Conservation (phyloP, 495 filamentous ascomycete species). For the Penicillium nucicola region DNA sequence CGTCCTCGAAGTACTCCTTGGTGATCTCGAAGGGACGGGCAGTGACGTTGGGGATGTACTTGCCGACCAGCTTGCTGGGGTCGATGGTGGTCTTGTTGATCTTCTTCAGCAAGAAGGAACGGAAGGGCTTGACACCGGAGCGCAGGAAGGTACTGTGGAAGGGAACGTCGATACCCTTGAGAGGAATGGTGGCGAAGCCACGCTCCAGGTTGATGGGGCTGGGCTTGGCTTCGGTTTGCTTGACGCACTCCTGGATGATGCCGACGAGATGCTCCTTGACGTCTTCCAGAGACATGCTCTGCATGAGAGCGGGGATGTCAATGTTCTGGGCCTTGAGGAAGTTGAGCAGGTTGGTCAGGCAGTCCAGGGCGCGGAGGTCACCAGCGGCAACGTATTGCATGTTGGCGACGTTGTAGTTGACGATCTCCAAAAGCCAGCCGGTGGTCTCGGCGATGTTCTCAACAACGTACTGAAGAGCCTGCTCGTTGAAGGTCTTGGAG, state of each 20-base stretch:
- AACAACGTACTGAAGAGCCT: conserved; percentile 92
- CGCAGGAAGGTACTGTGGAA: conserved; percentile 99
- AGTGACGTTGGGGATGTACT: conserved; percentile 99
- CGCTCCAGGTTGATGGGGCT: conserved; percentile 83
- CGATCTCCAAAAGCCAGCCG: conserved; percentile 93
- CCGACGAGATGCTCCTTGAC: conserved; percentile 80
- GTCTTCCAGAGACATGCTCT: conserved; percentile 74
- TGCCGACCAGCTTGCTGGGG: conserved; percentile 90
- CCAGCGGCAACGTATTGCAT: conserved; percentile 98
- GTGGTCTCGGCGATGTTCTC: conserved; percentile 90
- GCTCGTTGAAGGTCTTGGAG: conserved; percentile 96
- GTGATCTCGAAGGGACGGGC: conserved; percentile 91
- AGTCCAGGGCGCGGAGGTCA: conserved; percentile 93
- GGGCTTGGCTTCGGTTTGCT: conserved; percentile 83
- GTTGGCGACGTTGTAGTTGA: conserved; percentile 98
- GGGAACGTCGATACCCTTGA: conserved; percentile 94
- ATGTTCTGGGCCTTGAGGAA: conserved; percentile 94
- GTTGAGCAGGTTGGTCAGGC: conserved; percentile 87
- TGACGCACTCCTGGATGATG: conserved; percentile 81
- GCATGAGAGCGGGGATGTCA: conserved; percentile 88
- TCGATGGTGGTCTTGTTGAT: conserved; percentile 98
- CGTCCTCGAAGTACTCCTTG: conserved; percentile 99
- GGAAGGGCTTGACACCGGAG: conserved; percentile 97
- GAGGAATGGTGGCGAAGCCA: conserved; percentile 94
- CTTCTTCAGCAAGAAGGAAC: conserved; percentile 96